Evolutionary conservation across 163 green algal species (phyloP), one percentile per base, ranked within the genome.

Genomic region (Chlorella variabilis): DNA sequence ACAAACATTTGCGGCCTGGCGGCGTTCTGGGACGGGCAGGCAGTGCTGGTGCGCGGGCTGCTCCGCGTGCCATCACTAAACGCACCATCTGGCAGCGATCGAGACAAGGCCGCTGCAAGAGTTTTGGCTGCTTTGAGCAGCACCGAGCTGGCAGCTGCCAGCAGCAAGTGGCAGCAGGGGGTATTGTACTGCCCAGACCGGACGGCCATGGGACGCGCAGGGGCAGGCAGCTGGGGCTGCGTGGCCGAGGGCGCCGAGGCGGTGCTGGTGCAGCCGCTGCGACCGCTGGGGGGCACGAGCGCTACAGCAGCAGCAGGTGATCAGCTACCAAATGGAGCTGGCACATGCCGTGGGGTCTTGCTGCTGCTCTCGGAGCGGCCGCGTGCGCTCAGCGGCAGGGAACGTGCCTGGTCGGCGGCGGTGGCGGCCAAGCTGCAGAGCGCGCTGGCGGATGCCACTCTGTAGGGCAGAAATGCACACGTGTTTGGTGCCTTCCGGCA

Each of bases 1-100:
- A 94, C 93, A 41, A 98, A 97, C 85, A 90, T 82, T 49, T 94
- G 90, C 66, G 89, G 90, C 6, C 77, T 97, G 59, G 20, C 93
- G 25, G 51, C 94, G 61, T 71, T 87, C 27, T 68, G 42, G 25
- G 34, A 66, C 0, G 87, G 85, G 0, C 51, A 73, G 17, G 85
- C 81, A n/a, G 56, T 96, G 36, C 29, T 93, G 78, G 88, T 85
- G 1, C 87, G 92, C 13, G 93, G 93, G 6, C 84, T 88, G 65
- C 17, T 96, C 66, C 70, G 75, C 2, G 3, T 68, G 3, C 33
- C 79, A 34, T 58, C 45, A 11, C 23, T 65, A 15, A 27, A 36
- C 15, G 71, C 56, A 38, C 20, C 69, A 18, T n/a, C 25, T 7
- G 39, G 63, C 25, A 42, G 29, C 18, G 80, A 71, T 83, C 21